These are phyloP conservation scores for Coniochaeta sp. DNA, from an alignment of 2,329 filamentous ascomycete genomes.

Conservation along the genomic window DNA sequence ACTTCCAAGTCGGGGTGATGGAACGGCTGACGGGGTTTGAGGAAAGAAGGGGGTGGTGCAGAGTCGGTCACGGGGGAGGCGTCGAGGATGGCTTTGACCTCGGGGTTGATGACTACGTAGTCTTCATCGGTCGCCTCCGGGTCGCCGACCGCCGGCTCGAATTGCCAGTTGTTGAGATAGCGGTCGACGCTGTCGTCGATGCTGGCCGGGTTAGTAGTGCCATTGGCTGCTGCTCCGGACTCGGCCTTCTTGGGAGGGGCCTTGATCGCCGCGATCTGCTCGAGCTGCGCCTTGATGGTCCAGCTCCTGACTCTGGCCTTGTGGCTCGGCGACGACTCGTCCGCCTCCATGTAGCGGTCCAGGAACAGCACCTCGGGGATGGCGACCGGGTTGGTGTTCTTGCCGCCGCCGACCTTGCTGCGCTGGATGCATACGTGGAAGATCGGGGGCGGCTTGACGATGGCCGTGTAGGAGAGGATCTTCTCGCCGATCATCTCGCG, in stretches of 20 bases:
- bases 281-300: constrained; percentile 57
- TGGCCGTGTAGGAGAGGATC: constrained; percentile 60
- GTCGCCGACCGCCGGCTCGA: neutral
- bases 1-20: neutral
- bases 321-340: constrained; percentile 53
- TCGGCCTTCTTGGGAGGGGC: neutral
- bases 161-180: neutral
- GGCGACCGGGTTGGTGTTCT: constrained; percentile 69
- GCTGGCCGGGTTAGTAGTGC: neutral
- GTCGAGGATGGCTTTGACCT: neutral
- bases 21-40: constrained; percentile 21
- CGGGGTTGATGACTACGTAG: neutral
- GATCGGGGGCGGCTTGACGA: constrained; percentile 72
- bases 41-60: constrained; percentile 16
- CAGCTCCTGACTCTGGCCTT: constrained; percentile 62
- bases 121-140: neutral
- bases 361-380: constrained; percentile 80
- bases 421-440: constrained; percentile 87
- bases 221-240: neutral
- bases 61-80: neutral
- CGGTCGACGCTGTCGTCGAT: neutral
- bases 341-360: constrained; percentile 76
- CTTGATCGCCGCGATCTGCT: constrained; percentile 7
- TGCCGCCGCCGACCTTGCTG: constrained; percentile 64
- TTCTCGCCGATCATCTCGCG: constrained; percentile 65